These are phyloP conservation scores for Mallotus japonicus DNA, from an alignment of 441 rosid genomes.

Conservation along the genomic window DNA sequence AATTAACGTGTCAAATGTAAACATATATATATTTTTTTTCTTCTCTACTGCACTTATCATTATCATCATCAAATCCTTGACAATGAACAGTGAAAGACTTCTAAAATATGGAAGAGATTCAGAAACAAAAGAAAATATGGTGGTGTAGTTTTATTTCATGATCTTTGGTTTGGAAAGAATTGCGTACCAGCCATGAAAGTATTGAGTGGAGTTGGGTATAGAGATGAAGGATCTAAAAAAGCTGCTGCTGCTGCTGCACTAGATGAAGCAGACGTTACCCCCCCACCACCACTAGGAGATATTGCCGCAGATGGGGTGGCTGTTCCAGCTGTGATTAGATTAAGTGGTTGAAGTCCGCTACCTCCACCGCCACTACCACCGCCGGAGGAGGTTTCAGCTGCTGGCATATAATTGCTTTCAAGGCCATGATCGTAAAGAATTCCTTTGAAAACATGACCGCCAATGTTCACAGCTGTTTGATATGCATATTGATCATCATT, in stretches of 20 bases:
- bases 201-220: slow-evolving; percentile 63
- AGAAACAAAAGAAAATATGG: slow-evolving; percentile 15
- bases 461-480: slow-evolving; percentile 78
- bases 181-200: slow-evolving; percentile 83
- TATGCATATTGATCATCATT: slow-evolving; percentile 74
- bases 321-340: slow-evolving; percentile 44
- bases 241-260: slow-evolving; percentile 37
- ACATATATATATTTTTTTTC: background rate
- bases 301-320: slow-evolving; percentile 33
- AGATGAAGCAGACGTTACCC: slow-evolving; percentile 30
- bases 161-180: slow-evolving; percentile 66
- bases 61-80: slow-evolving; percentile 18
- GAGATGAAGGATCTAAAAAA: slow-evolving; percentile 53
- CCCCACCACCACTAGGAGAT: slow-evolving; percentile 30
- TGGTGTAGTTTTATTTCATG: slow-evolving; percentile 21
- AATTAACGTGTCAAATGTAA: slow-evolving; percentile 26
- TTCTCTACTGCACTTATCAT: slow-evolving; percentile 19
- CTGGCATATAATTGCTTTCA: slow-evolving; percentile 41
- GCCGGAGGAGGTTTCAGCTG: slow-evolving; percentile 40
- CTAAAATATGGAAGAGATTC: slow-evolving; percentile 16
- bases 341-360: slow-evolving; percentile 34
- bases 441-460: slow-evolving; percentile 85
- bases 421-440: slow-evolving; percentile 89
- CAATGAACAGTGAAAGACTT: background rate
- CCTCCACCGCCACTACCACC: slow-evolving; percentile 32